Conservation (phyloP, 441 rosid genomes). For the Erodium trifolium region DNA sequence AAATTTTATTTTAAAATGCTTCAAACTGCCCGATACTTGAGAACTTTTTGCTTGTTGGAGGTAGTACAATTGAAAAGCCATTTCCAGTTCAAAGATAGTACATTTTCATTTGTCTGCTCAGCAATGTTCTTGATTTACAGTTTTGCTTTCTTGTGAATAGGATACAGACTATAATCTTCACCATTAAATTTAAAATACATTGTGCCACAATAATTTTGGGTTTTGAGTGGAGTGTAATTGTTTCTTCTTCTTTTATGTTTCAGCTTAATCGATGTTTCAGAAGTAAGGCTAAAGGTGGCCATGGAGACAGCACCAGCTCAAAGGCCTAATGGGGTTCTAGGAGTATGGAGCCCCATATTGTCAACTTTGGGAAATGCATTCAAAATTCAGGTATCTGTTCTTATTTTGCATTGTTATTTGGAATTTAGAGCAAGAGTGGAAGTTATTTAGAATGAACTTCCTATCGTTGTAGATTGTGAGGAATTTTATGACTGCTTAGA, state of each 20-base stretch:
- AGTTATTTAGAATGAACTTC: not conserved
- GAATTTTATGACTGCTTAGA: not conserved
- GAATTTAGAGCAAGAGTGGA: not conserved
- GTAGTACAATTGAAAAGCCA: not conserved
- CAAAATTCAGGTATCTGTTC: slow-evolving; percentile 66
- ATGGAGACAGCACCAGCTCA: slow-evolving; percentile 89
- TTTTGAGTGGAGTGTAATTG: slow-evolving; percentile 13
- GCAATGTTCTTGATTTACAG: not conserved
- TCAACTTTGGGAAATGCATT: slow-evolving; percentile 98
- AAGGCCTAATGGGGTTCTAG: slow-evolving; percentile 93
- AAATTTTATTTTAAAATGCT: slow-evolving; percentile 9
- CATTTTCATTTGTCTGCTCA: not conserved
- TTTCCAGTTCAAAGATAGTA: not conserved
- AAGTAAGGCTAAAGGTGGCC: slow-evolving; percentile 80
- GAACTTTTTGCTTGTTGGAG: not conserved
- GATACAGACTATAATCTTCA: not conserved
- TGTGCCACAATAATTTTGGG: slow-evolving; percentile 7
- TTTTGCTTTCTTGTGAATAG: not conserved
- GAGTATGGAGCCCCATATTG: slow-evolving; percentile 93
- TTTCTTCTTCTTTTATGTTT: slow-evolving; percentile 17
- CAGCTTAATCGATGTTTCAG: slow-evolving; percentile 97
- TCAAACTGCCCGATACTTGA: not conserved
- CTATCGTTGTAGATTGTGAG: not conserved
- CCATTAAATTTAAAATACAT: not conserved
- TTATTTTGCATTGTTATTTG: not conserved